Percentiles rank a stretch among this genome's conserved stretches.
Conservation (phyloP, 768 basidiomycete genomes). For the Lentinula boryana region DNA sequence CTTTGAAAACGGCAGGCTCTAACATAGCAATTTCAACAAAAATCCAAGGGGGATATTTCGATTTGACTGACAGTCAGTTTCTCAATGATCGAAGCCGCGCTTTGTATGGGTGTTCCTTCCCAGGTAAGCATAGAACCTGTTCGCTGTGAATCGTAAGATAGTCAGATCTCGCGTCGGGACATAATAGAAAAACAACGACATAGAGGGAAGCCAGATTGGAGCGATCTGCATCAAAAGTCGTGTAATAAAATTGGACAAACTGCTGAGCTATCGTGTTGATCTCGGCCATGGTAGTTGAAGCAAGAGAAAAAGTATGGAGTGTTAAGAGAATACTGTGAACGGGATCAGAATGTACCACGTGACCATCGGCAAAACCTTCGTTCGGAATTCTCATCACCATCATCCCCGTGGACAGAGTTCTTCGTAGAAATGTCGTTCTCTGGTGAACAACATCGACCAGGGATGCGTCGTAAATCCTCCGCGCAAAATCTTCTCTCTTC, state of each 20-base stretch:
- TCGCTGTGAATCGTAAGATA: slow-evolving; percentile 48
- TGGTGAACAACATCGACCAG: slow-evolving; percentile 35
- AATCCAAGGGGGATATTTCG: background rate
- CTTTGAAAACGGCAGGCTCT: slow-evolving; percentile 76
- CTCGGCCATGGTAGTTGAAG: slow-evolving; percentile 52
- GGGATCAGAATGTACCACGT: background rate
- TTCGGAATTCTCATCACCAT: background rate
- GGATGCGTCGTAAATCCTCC: slow-evolving; percentile 80
- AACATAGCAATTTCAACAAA: background rate
- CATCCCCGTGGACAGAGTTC: background rate
- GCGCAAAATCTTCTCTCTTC: slow-evolving; percentile 78
- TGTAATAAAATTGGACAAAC: slow-evolving; percentile 82
- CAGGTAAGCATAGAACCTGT: slow-evolving; percentile 79
- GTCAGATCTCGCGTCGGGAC: slow-evolving; percentile 18
- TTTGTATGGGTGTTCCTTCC: slow-evolving; percentile 59
- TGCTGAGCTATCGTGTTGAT: slow-evolving; percentile 69
- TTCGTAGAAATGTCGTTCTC: background rate
- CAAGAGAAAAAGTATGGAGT: slow-evolving; percentile 12
- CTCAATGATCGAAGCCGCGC: slow-evolving; percentile 49
- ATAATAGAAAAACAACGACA: slow-evolving; percentile 43
- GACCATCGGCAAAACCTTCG: background rate
- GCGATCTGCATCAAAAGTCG: slow-evolving; percentile 65
- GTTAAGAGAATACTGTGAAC: slow-evolving; percentile 7
- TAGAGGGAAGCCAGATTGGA: slow-evolving; percentile 57
- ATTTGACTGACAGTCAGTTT: slow-evolving; percentile 59